Evolutionary conservation across 352 stramenopile genomes (phyloP), one percentile per base, ranked within the genome.

Genomic region (Hyaloperonospora arabidopsidis): DNA sequence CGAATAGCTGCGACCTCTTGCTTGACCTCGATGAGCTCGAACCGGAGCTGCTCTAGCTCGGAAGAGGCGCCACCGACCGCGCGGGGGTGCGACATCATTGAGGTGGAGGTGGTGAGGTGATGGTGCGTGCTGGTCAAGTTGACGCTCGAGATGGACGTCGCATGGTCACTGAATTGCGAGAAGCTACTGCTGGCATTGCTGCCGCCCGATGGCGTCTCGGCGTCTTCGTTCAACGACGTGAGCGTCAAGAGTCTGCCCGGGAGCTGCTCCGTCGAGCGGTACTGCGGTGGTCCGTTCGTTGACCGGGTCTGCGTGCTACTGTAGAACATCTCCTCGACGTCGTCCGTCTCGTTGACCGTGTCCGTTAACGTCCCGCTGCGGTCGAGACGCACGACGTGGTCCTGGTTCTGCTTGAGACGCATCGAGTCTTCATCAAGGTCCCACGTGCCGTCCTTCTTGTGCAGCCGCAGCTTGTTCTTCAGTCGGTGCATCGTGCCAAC

Each of bases 241-340:
- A 89, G 65, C 19, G 63, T 70, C 39, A 56, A 59, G 29, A 48
- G 19, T 17, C 67, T 84, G 49, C 56, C 58, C 15, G 72, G 79
- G 18, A 87, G 49, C 51, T 89, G 74, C 51, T 79, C 63, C 29
- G 76, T 87, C 23, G 76, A 85, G 32, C 76, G 76, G 52, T 87
- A 81, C 34, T 67, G 52, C 23, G 61, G 52, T 8, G 51, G 22
- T 6, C 62, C 44, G 15, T 53, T 62, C 17, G 49, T 21, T 10
- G 53, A 47, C 11, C 46, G 68, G 28, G 59, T 63, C 49, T 59
- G 56, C 47, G 14, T 47, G 35, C 56, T 52, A 19, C 59, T 57
- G 56, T 86, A 87, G 44, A 84, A 86, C 39, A 81, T 67, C 21
- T 86, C 79, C 22, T 89, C 79, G 17, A 84, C 77, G 59, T 89